These are phyloP conservation scores for Camelina sativa DNA, from an alignment of 345 rosid species.

Conservation along the genomic window DNA sequence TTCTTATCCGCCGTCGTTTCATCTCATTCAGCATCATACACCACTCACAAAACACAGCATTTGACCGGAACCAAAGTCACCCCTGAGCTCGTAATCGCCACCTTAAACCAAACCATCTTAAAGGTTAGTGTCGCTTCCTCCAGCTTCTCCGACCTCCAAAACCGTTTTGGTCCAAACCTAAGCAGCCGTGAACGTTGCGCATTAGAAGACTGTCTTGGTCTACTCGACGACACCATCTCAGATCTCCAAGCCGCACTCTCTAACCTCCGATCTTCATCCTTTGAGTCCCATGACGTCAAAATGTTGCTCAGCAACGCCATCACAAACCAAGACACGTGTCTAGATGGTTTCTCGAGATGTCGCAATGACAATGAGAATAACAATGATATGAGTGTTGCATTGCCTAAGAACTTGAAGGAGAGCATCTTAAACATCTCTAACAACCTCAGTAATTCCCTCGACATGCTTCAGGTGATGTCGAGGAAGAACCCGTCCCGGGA, in stretches of 20 bases:
- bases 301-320: conserved; percentile 75
- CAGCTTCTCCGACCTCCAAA: conserved; percentile 51
- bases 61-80: conserved; percentile 35
- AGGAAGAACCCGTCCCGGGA: conserved; percentile 41
- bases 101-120: conserved; percentile 56
- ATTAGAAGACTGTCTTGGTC: conserved; percentile 71
- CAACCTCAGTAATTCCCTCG: conserved; percentile 70
- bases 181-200: conserved; percentile 50
- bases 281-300: conserved; percentile 37
- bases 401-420: conserved; percentile 52
- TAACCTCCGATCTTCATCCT: conserved; percentile 42
- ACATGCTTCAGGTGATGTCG: conserved; percentile 65
- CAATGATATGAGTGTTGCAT: not conserved
- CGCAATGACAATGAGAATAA: conserved; percentile 40
- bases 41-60: conserved; percentile 18
- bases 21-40: conserved; percentile 17
- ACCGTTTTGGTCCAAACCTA: conserved; percentile 29
- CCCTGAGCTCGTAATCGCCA: conserved; percentile 54
- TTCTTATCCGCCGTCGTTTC: conserved; percentile 18
- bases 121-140: conserved; percentile 52
- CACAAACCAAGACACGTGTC: conserved; percentile 93
- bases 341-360: conserved; percentile 62
- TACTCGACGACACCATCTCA: conserved; percentile 52
- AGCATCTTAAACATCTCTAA: conserved; percentile 58
- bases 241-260: conserved; percentile 54